These are phyloP conservation scores for Scutellaria minor DNA, from an alignment of 257 asterid genomes.

Conservation along the genomic window DNA sequence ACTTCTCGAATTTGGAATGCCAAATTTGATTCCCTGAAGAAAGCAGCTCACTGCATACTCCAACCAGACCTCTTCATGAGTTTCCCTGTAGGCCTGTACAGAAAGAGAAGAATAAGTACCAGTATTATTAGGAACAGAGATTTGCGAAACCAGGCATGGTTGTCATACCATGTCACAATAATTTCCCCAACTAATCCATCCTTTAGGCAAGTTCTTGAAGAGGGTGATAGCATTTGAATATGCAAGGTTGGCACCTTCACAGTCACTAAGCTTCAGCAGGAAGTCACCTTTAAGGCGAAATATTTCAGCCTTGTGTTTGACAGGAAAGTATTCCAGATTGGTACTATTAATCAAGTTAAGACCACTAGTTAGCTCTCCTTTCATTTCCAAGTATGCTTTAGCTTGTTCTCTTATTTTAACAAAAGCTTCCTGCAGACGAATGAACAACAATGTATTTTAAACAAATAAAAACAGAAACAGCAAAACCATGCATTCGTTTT, in stretches of 20 bases:
- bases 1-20: slow-evolving; percentile 93
- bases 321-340: slow-evolving; percentile 92
- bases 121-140: slow-evolving; percentile 21
- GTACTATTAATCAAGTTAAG: slow-evolving; percentile 94
- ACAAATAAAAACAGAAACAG: slow-evolving; percentile 14
- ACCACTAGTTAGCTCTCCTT: slow-evolving; percentile 96
- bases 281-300: slow-evolving; percentile 96
- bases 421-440: slow-evolving; percentile 86
- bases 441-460: slow-evolving; percentile 14
- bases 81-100: slow-evolving; percentile 84
- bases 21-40: slow-evolving; percentile 94
- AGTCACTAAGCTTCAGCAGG: slow-evolving; percentile 85
- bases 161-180: slow-evolving; percentile 91
- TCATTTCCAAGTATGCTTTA: slow-evolving; percentile 95
- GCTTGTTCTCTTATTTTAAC: slow-evolving; percentile 98
- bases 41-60: slow-evolving; percentile 99
- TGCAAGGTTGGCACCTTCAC: slow-evolving; percentile 96
- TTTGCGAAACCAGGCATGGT: slow-evolving; percentile 26
- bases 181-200: slow-evolving; percentile 99
- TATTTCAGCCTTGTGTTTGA: slow-evolving; percentile 94
- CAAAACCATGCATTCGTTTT: slow-evolving; percentile 16
- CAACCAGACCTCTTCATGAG: slow-evolving; percentile 94
- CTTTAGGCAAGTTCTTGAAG: slow-evolving; percentile 95
- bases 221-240: slow-evolving; percentile 88
- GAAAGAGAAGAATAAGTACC: slow-evolving; percentile 35